Percentiles rank a stretch among this genome's conserved stretches.
Conservation (phyloP, 495 filamentous ascomycete species). For the Daldinia grandis region DNA sequence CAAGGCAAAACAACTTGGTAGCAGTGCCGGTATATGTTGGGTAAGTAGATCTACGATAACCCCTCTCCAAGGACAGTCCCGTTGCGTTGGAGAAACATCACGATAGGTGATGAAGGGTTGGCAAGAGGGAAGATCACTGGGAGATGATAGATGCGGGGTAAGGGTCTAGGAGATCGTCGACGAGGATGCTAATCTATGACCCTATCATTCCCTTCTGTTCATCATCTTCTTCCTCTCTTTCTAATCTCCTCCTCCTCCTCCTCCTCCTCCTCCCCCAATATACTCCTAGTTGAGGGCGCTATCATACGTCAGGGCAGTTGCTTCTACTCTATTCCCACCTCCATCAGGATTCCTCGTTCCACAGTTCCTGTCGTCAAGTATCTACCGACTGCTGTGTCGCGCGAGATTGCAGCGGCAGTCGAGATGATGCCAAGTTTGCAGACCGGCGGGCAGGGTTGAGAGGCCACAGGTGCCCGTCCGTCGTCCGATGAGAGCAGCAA, state of each 20-base stretch:
- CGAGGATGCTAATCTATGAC: slow-evolving; percentile 27
- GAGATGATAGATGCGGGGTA: slow-evolving; percentile 42
- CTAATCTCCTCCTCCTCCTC: slow-evolving; percentile 15
- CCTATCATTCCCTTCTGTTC: slow-evolving; percentile 27
- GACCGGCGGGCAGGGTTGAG: slow-evolving; percentile 2
- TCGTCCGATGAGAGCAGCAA: slow-evolving; percentile 6
- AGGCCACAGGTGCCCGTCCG: slow-evolving; percentile 15
- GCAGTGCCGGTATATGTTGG: slow-evolving; percentile 24
- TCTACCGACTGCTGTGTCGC: slow-evolving; percentile 38
- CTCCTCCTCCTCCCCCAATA: slow-evolving; percentile 11
- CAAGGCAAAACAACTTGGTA: slow-evolving; percentile 11
- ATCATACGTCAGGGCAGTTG: slow-evolving; percentile 23
- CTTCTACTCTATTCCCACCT: slow-evolving; percentile 6
- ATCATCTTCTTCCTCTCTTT: slow-evolving; percentile 9
- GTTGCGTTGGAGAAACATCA: slow-evolving; percentile 38
- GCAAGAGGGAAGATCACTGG: slow-evolving; percentile 15
- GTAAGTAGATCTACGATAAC: slow-evolving; percentile 28
- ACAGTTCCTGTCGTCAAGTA: slow-evolving; percentile 13
- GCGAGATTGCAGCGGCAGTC: slow-evolving; percentile 34
- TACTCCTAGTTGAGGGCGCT: background rate
- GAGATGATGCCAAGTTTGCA: slow-evolving; percentile 23
- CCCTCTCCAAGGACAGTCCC: slow-evolving; percentile 9
- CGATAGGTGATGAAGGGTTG: slow-evolving; percentile 15
- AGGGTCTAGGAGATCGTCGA: slow-evolving; percentile 30
- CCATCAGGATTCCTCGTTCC: slow-evolving; percentile 6